Percentiles rank a stretch among this genome's conserved stretches.
These are phyloP conservation scores for Comarum palustre DNA, from an alignment of 306 rosid genomes.

Conservation along the genomic window DNA sequence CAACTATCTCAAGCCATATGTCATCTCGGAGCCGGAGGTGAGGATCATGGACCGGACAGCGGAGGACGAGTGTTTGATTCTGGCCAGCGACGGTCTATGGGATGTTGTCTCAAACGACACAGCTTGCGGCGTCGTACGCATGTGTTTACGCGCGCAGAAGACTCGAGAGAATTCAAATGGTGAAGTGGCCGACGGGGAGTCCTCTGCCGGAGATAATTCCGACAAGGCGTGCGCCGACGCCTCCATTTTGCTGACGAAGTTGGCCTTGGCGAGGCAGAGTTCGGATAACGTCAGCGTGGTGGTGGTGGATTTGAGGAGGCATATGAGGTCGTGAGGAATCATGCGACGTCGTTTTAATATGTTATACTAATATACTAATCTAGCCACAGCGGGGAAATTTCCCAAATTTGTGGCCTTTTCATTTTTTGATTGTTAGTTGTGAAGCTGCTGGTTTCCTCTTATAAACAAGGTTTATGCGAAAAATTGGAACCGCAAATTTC, in stretches of 20 bases:
- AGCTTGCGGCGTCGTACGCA: conserved; percentile 71
- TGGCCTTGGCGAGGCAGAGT: conserved; percentile 84
- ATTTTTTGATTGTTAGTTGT: conserved; percentile 14
- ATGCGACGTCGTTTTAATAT: neutral
- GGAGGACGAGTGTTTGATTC: conserved; percentile 72
- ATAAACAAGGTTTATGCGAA: neutral
- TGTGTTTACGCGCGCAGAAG: conserved; percentile 53
- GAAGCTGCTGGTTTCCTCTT: conserved; percentile 3
- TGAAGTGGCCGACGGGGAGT: conserved; percentile 17
- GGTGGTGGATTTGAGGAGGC: conserved; percentile 68
- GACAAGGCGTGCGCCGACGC: conserved; percentile 76
- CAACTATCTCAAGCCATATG: conserved; percentile 71
- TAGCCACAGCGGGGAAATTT: neutral
- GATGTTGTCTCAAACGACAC: conserved; percentile 83
- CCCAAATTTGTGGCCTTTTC: neutral
- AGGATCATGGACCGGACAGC: conserved; percentile 52
- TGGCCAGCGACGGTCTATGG: conserved; percentile 93
- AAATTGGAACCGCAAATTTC: neutral
- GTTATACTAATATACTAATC: conserved; percentile 8
- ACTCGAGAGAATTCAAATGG: conserved; percentile 24
- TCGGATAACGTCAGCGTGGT: conserved; percentile 84
- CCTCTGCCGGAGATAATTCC: conserved; percentile 34
- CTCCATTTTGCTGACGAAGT: conserved; percentile 68
- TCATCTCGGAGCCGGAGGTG: conserved; percentile 88
- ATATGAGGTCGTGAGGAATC: conserved; percentile 21